These are phyloP conservation scores for Microcyclospora tardicrescens DNA, from an alignment of 2,329 filamentous ascomycete species.

Conservation along the genomic window DNA sequence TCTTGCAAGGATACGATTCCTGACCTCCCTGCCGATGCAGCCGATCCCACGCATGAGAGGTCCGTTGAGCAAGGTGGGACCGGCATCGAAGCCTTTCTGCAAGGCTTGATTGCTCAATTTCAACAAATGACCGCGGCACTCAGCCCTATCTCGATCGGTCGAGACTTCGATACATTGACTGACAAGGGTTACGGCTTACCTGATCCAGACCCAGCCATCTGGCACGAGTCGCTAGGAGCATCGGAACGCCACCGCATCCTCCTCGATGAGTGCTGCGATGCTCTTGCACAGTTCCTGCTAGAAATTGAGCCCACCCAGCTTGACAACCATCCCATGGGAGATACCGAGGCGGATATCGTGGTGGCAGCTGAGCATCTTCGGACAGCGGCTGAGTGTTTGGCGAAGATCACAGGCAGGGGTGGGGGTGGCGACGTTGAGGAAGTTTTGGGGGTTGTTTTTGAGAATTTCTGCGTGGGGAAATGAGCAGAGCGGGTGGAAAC, in stretches of 20 bases:
- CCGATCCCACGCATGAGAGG: neutral
- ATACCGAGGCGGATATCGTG: conserved; percentile 62
- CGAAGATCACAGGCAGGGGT: conserved; percentile 75
- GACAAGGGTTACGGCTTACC: no score
- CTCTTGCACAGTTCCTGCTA: conserved; percentile 59
- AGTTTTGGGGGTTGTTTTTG: conserved; percentile 90
- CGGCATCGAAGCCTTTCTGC: conserved; percentile 55
- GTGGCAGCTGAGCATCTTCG: conserved; percentile 81
- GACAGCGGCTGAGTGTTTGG: conserved; percentile 65
- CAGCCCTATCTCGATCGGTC: conserved; percentile 12
- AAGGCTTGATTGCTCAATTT: conserved; percentile 56
- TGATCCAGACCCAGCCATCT: conserved; percentile 46
- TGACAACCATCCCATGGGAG: conserved; percentile 1
- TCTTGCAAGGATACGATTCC: conserved; percentile 49
- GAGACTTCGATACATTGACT: neutral
- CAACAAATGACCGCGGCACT: conserved; percentile 48
- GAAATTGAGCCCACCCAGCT: neutral
- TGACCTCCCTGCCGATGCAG: neutral
- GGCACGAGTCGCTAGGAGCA: conserved; percentile 77
- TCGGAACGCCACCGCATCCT: conserved; percentile 80
- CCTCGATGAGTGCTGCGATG: conserved; percentile 55
- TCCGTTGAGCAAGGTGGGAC: conserved; percentile 25
- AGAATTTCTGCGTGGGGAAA: conserved; percentile 52
- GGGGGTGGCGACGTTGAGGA: conserved; percentile 87
- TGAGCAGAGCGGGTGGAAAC: conserved; percentile 4